Conservation (phyloP, 371 early-diverging fungal genomes). For the Phascolomyces articulosus region DNA sequence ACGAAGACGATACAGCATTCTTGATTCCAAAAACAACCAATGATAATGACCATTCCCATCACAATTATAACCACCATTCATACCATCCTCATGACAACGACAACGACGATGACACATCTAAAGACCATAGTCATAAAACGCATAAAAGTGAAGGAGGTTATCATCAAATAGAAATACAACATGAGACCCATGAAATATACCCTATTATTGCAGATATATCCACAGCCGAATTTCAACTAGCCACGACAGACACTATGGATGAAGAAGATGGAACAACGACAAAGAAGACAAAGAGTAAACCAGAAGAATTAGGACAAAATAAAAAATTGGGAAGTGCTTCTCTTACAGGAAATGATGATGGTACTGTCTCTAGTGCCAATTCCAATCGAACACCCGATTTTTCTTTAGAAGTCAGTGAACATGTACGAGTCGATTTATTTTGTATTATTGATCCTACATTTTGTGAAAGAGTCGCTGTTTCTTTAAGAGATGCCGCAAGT, state of each 20-base stretch:
- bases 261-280: background rate
- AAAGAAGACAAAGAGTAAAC: background rate
- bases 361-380: constrained; percentile 19
- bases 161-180: constrained; percentile 2
- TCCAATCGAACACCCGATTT: constrained; percentile 20
- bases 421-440: constrained; percentile 16
- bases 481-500: constrained; percentile 36
- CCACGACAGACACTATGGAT: background rate
- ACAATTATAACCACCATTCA: background rate
- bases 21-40: background rate
- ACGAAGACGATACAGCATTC: background rate
- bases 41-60: background rate
- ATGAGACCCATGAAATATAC: constrained; percentile 10
- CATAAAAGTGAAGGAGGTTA: background rate
- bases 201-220: constrained; percentile 11
- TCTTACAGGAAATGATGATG: constrained; percentile 9
- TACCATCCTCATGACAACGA: background rate
- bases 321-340: background rate
- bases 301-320: background rate
- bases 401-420: constrained; percentile 11
- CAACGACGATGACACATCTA: background rate
- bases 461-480: constrained; percentile 37
- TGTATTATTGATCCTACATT: constrained; percentile 19
- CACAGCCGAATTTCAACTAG: background rate
- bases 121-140: no score